Evolutionary conservation across 495 filamentous ascomycete species (phyloP).

Genomic region (Hypoxylon trugodes): DNA sequence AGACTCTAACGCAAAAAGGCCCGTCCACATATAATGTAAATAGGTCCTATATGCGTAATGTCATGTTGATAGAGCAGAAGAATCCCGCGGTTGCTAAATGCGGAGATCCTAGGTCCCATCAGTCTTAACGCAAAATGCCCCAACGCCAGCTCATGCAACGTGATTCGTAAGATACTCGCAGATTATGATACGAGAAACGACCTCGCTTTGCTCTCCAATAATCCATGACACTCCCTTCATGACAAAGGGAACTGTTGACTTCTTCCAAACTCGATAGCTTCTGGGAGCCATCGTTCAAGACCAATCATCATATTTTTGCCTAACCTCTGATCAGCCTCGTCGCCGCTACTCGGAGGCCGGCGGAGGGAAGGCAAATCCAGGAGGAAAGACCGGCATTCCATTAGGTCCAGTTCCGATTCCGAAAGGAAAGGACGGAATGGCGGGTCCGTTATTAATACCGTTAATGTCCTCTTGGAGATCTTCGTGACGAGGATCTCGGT

Average conservation of each 20-base stretch:
- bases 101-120: constrained; percentile 1
- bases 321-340: too few relatives aligned
- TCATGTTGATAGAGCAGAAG: neutral
- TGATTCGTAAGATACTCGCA: constrained; percentile 27
- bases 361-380: constrained; percentile 62
- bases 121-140: constrained; percentile 22
- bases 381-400: constrained; percentile 75
- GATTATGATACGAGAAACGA: neutral
- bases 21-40: constrained; percentile 9
- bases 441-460: constrained; percentile 54
- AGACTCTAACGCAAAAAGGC: constrained; percentile 11
- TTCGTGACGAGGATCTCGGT: constrained; percentile 44
- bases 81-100: neutral
- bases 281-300: too few relatives aligned
- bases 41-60: neutral
- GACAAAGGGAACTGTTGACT: neutral
- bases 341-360: constrained; percentile 43
- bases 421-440: constrained; percentile 66
- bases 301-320: too few relatives aligned
- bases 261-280: neutral
- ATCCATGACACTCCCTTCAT: neutral
- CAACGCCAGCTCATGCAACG: constrained; percentile 43
- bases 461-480: constrained; percentile 54
- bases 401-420: constrained; percentile 63
- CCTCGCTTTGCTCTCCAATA: neutral